phyloP scores from a whole-genome alignment of 345 rosid genomes.

The Sisymbrium altissimum region DNA sequence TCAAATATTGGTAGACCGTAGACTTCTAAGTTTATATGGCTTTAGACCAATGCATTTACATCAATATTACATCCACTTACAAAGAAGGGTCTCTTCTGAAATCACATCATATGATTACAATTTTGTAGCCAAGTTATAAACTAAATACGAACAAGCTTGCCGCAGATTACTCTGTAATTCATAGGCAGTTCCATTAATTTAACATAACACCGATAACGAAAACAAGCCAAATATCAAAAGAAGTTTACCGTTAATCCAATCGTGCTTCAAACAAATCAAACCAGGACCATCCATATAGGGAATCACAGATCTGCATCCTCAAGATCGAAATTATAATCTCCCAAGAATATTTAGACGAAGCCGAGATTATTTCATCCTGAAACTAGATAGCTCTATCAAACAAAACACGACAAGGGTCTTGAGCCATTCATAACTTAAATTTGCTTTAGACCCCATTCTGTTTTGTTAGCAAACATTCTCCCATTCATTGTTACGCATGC shows the following conservation, averaged over 20 bases:
- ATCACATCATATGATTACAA: neutral
- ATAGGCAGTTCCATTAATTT: neutral
- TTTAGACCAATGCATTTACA: neutral
- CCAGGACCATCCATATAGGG: neutral
- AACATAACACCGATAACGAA: neutral
- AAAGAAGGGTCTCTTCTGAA: neutral
- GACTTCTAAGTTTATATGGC: neutral
- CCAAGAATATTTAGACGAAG: neutral
- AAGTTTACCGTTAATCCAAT: neutral
- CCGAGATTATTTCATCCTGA: neutral
- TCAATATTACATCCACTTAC: neutral
- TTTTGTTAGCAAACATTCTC: neutral
- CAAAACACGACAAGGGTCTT: neutral
- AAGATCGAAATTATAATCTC: conserved; percentile 1
- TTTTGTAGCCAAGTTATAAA: neutral
- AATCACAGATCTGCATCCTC: neutral
- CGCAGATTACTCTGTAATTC: neutral
- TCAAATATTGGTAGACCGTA: neutral
- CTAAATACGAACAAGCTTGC: neutral
- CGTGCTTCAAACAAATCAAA: neutral
- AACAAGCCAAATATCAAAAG: neutral
- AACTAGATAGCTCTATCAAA: neutral
- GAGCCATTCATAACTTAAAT: neutral
- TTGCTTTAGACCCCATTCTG: neutral
- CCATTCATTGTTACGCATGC: neutral